A percentile compares a stretch with the other conserved stretches of the same genome.
Evolutionary conservation across 2,329 filamentous ascomycete genomes (phyloP).

Genomic region (Phialophora macrospora): DNA sequence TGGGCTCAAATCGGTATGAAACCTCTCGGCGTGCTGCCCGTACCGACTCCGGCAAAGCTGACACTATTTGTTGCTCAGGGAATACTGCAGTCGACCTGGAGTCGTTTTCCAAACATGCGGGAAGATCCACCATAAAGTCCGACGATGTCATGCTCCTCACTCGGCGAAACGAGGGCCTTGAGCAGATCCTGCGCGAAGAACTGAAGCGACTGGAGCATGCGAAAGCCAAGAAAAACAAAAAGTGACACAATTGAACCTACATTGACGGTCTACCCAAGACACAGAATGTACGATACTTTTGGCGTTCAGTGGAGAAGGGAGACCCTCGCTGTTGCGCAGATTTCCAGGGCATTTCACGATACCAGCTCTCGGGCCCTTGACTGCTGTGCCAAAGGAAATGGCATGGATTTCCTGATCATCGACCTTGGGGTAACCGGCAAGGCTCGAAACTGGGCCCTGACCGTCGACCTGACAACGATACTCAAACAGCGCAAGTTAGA

Average conservation of each 20-base stretch:
- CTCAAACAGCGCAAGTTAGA: neutral
- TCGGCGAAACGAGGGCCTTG: slow-evolving; percentile 82
- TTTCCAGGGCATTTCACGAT: neutral
- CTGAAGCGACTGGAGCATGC: slow-evolving; percentile 32
- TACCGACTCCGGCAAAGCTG: neutral
- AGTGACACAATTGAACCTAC: neutral
- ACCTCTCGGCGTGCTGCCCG: slow-evolving; percentile 13
- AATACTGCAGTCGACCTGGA: slow-evolving; percentile 66
- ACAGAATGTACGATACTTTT: neutral
- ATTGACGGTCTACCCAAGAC: neutral
- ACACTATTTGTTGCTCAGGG: slow-evolving; percentile 46
- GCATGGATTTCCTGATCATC: neutral
- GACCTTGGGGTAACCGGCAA: neutral
- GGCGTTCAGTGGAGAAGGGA: neutral
- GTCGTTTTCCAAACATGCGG: slow-evolving; percentile 74
- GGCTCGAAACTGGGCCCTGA: neutral
- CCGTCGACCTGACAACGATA: neutral
- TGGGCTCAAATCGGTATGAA: slow-evolving; percentile 82
- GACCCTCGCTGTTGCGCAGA: neutral
- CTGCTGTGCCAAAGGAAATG: neutral
- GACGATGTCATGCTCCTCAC: slow-evolving; percentile 88
- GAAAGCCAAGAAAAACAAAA: slow-evolving; percentile 36
- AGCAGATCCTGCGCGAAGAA: slow-evolving; percentile 65
- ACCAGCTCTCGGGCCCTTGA: neutral
- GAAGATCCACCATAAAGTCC: slow-evolving; percentile 76